These are phyloP conservation scores for Aurifilum marmelostoma DNA, from an alignment of 2,329 filamentous ascomycete genomes.

Conservation along the genomic window DNA sequence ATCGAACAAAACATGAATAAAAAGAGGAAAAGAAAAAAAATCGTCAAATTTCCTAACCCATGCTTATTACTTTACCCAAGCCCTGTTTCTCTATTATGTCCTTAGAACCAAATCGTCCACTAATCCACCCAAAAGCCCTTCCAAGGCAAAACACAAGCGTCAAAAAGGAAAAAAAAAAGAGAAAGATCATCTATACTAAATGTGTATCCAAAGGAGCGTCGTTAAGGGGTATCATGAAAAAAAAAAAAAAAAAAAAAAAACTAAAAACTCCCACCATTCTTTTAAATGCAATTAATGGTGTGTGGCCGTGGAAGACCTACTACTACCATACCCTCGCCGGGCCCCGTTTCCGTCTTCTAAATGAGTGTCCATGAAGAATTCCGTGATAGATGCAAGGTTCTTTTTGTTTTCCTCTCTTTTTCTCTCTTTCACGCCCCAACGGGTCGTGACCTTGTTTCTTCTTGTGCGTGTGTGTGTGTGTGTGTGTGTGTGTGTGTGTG, in stretches of 20 bases:
- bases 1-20: background rate
- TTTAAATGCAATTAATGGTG: background rate
- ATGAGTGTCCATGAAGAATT: constrained; percentile 21
- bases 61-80: too few relatives aligned
- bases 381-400: background rate
- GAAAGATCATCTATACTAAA: background rate
- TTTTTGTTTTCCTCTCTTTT: background rate
- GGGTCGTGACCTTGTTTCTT: background rate
- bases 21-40: background rate
- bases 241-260: too few relatives aligned
- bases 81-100: too few relatives aligned
- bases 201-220: background rate
- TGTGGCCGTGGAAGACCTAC: background rate
- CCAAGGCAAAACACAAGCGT: background rate
- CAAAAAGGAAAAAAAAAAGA: background rate
- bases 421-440: too few relatives aligned
- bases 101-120: too few relatives aligned
- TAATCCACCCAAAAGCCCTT: too few relatives aligned
- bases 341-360: constrained; percentile 7
- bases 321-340: background rate
- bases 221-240: constrained; percentile 18
- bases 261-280: background rate
- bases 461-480: too few relatives aligned
- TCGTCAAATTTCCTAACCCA: too few relatives aligned
- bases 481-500: too few relatives aligned